Percentiles rank a stretch among this genome's conserved stretches.
These are phyloP conservation scores for Phaeotremella fagi DNA, from an alignment of 768 basidiomycete genomes.

Conservation along the genomic window DNA sequence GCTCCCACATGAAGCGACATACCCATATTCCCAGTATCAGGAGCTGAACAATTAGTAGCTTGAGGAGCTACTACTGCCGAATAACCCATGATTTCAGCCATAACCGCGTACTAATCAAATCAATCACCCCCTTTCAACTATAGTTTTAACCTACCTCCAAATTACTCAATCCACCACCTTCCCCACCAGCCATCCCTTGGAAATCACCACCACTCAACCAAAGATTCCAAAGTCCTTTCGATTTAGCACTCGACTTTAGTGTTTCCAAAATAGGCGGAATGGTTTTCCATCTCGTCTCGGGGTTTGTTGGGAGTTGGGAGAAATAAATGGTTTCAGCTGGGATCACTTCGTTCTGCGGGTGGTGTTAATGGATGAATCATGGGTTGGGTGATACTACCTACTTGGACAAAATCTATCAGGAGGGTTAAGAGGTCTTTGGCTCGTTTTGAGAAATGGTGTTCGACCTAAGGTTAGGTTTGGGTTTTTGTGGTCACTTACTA, in stretches of 20 bases:
- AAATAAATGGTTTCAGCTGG: constrained; percentile 74
- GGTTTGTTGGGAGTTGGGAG: constrained; percentile 73
- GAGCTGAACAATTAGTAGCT: constrained; percentile 87
- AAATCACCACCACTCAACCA: constrained; percentile 94
- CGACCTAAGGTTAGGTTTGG: constrained; percentile 45
- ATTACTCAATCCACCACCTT: constrained; percentile 85
- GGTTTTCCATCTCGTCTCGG: constrained; percentile 71
- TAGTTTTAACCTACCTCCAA: constrained; percentile 63
- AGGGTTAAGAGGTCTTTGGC: constrained; percentile 81
- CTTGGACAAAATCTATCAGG: constrained; percentile 79
- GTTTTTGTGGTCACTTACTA: constrained; percentile 44
- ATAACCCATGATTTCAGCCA: constrained; percentile 91
- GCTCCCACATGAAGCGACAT: constrained; percentile 29
- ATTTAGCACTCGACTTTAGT: constrained; percentile 80
- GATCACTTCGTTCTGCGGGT: constrained; percentile 71
- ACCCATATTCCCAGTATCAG: constrained; percentile 99
- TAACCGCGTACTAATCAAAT: constrained; percentile 74
- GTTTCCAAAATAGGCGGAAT: constrained; percentile 74
- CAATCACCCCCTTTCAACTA: background rate
- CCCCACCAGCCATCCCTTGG: constrained; percentile 55
- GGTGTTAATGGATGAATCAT: too few species aligned
- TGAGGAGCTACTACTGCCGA: constrained; percentile 77
- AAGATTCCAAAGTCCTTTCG: constrained; percentile 90
- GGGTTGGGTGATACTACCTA: too few species aligned
- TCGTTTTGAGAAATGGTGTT: constrained; percentile 86